Base-by-base conservation (phyloP, 352 stramenopile species). In the Blastocystis sp. region DNA sequence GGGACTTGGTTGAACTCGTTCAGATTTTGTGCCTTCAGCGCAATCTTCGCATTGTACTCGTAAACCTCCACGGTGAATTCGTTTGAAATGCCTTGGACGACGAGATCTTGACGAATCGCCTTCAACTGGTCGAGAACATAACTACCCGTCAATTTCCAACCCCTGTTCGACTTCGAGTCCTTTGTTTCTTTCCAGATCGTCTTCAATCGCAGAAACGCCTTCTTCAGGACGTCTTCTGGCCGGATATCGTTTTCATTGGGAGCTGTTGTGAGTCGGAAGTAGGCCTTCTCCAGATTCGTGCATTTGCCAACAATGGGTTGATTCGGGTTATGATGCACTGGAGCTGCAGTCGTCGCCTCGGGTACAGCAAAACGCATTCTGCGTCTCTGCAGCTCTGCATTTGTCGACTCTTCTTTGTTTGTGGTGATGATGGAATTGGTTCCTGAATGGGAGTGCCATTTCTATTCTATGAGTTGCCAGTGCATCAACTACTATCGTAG, bases 41-140 rank as follows among this genome's bases (percentile, higher is more conserved):
- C 96, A 67, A 98, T 93, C 41, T 96, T 93, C 34, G 95, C 96
- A 90, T 99, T 96, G 65, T 92, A 95, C 90, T 99, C 96, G 91
- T 99, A 99, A 61, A 98, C 96, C 48, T 94, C 89, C 60, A 98
- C 95, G 1, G 96, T 97, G 91, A 99, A 98, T 14, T 90, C 91
- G 90, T 98, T 97, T 90, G 97, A 95, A 86, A 99, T 98, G 88
- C 94, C 93, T 89, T 97, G 94, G 41, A 99, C 95, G 19, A 95
- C 98, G 88, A 97, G 96, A 92, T 99, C 97, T 91, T 98, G 97
- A 28, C 97, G 94, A 88, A 99, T 98, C 40, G 96, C 97, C 91
- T 99, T 99, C 67, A 99, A 93, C 90, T 99, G 96, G 79, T 95
- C 97, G 93, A 96, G 98, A 1, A 88, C 45, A 71, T 84, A 90